Evolutionary conservation across 768 basidiomycete species (phyloP), one percentile per base, ranked within the genome.

Genomic region (Amanita phalloides): DNA sequence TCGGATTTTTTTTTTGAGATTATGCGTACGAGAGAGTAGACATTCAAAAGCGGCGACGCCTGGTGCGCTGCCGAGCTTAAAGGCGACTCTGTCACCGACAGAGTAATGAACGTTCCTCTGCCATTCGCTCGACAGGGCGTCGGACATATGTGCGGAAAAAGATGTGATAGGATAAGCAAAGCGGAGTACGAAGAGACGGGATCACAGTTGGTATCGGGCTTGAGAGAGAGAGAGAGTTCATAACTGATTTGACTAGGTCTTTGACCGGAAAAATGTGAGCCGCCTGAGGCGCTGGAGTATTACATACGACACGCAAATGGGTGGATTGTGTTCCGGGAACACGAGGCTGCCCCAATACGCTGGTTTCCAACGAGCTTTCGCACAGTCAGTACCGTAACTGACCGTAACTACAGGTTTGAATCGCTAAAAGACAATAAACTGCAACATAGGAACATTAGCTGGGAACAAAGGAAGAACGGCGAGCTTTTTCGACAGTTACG

Each of bases 11-110:
- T 1, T 6, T 53, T 6, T 39, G 30, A 23, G 25, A 20, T 17
- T 8, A 48, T 17, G 64, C 66, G 28, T 53, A 66, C 66, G 66
- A 47, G 43, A n/a, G 21, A 47, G 45, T 30, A 60, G 41, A 52
- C 65, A 67, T 54, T 67, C 64, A 47, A 67, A 67, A 1, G 66
- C 66, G n/a, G 62, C 63, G 21, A 63, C 64, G 25, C 66, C 66
- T 42, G 61, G 51, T 4, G 59, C 52, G 48, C 64, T 58, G 41
- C 60, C 61, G 35, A 66, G 53, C 50, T 66, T 67, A 54, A 66
- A 66, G 13, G 66, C 66, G 20, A 67, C 65, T 55, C 66, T 58
- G 54, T 66, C 64, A 5, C 66, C 66, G 11, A 53, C 20, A 5
- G 48, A 21, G 47, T 67, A 67, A 23, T 56, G 51, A 20, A 56